These are phyloP conservation scores for Neofusicoccum umdonicola DNA, from an alignment of 2,329 filamentous ascomycete species.

Conservation along the genomic window DNA sequence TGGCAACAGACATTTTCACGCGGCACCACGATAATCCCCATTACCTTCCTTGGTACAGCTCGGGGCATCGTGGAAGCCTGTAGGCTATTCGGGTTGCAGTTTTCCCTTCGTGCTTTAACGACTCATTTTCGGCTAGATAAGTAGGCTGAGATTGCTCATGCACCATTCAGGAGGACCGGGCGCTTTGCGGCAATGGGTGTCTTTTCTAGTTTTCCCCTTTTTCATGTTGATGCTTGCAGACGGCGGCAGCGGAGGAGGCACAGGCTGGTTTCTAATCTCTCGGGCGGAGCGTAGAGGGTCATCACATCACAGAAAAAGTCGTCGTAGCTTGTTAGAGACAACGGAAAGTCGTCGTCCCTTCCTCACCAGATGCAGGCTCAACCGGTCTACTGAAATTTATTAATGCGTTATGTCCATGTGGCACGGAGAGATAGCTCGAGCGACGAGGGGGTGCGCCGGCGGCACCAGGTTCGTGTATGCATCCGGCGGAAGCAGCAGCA, in stretches of 20 bases:
- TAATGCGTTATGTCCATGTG: conserved; percentile 8
- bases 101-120: conserved; percentile 17
- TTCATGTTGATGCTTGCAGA: conserved; percentile 19
- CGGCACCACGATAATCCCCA: conserved; percentile 17
- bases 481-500: not conserved
- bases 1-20: conserved; percentile 15
- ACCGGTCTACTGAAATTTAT: conserved; percentile 13
- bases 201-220: conserved; percentile 12
- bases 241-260: conserved; percentile 14
- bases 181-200: conserved; percentile 18
- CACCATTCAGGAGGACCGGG: conserved; percentile 19
- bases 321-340: conserved; percentile 17
- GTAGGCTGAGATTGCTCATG: conserved; percentile 18
- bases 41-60: conserved; percentile 12
- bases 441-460: not conserved
- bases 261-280: conserved; percentile 18
- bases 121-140: conserved; percentile 16
- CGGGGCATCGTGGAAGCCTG: conserved; percentile 9
- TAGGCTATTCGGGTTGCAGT: conserved; percentile 15
- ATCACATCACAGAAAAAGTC: conserved; percentile 16
- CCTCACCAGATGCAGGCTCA: conserved; percentile 11
- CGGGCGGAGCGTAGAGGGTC: conserved; percentile 16
- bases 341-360: conserved; percentile 13
- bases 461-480: not conserved
- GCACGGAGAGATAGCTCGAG: not conserved